Evolutionary conservation across 2,329 filamentous ascomycete genomes (phyloP), one percentile per base, ranked within the genome.

Genomic region (Ceratocystis alfenasii): DNA sequence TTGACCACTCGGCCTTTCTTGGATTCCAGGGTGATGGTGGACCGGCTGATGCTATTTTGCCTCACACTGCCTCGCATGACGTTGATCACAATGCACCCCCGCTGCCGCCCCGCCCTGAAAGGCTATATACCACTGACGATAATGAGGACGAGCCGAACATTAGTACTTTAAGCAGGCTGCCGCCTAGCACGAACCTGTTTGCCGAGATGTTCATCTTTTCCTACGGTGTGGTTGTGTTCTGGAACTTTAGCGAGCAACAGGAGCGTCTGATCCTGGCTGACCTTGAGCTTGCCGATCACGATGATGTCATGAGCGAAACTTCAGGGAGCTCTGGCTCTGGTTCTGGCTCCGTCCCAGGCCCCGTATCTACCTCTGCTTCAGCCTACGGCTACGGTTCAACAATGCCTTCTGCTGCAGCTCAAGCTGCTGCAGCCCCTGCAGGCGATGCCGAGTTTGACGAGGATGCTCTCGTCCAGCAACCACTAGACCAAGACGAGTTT

Each of bases 141-240:
- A 69, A 70, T 59, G 65, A 65, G 15, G 68, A 65, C 45, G 66
- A 68, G 17, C 57, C 64, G 0, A 65, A 65, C 30, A 65, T 68
- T 30, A 60, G 66, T 41, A 68, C 59, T 10, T 41, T 81, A 69
- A 80, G 83, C 73, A 81, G 83, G 33, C 80, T 90, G 28, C 83
- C 83, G 0, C 83, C 88, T 5, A 85, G 90, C 72, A 84, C 87
- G 45, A 86, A 93, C 72, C 82, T 86, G 66, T 90, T 95, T 73
- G 93, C 90, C 53, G 94, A 99, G 76, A 90, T 97, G 84, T 97
- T 96, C 73, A 87, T 99, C 71, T 97, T 95, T 75, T 93, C 89
- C 17, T 99, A 99, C 73, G 94, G 94, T 22, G 93, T 99, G 0
- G 93, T 94, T 0, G 94, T 99, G 4, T 96, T 99, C 74, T 99